Base-by-base conservation (phyloP, 371 early-diverging fungal genomes). In the Batkoa obscura region DNA sequence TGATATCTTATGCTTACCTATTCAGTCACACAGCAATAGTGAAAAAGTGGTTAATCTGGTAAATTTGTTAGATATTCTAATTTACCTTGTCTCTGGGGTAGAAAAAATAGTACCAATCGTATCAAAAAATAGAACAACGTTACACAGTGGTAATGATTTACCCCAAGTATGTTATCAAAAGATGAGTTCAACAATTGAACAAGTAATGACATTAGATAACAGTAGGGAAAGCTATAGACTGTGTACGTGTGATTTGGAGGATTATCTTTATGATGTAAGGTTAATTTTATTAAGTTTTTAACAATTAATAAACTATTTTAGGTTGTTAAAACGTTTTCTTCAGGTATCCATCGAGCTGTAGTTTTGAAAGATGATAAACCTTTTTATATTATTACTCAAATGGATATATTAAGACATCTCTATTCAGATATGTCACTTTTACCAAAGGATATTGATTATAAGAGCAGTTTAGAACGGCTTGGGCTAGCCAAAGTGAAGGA, bases 1-100 rank as follows among this genome's bases (percentile, higher is more conserved):
- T 59, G 68, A 68, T 50, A 73, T 79, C 33, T 68, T 73, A 5
- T 75, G 75, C 3, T 58, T 79, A n/a, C 76, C 79, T 1, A 63
- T 79, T 3, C 73, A 72, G 54, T 74, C 75, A 39, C 76, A 76
- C 58, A 64, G 66, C 48, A 32, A 48, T 35, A 62, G 70, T 37
- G 68, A 73, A 0, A 66, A 67, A 23, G 65, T 78, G 0, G 72
- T 72, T 37, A 73, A 70, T 43, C 74, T 78, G 47, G 68, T 78
- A 43, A 76, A 75, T 35, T 56, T 75, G 1, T 65, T 69, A 57
- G 79, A 78, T 59, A 71, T 78, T 3, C 59, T 75, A 17, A 56
- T 70, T 12, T 76, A 75, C 54, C 57, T 74, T 30, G 59, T 73
- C 0, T 47, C 55, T 3, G 56, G 39, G 42, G 53, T 53, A 37